Base-by-base conservation (phyloP, 2,329 filamentous ascomycete genomes). In the Lecanicillium sp. region DNA sequence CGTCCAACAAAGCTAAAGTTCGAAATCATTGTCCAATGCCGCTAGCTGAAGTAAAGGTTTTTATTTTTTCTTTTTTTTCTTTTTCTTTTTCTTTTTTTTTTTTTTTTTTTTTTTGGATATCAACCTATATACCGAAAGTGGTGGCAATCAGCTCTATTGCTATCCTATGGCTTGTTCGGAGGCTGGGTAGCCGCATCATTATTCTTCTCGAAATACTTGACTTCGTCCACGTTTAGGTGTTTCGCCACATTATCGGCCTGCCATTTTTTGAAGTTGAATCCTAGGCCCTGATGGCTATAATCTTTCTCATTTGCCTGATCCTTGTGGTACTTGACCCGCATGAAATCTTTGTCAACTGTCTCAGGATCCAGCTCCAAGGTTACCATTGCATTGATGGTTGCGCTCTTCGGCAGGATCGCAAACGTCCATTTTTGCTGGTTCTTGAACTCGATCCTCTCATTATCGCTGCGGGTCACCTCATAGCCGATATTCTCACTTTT, bases 281-380 rank as follows among this genome's bases (percentile, higher is more conserved):
- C 75, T 1, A 77, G 30, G 0, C 76, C 75, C 52, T 79, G 69
- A 49, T 79, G 77, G 10, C 66, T 71, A 52, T 78, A 79, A 51
- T 80, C 77, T 58, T 79, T 77, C 42, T 79, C 73, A 42, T 79
- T 79, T 15, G 75, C 76, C 63, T 79, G 75, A 51, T 81, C 77
- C 58, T 80, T 80, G 59, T 81, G 76, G 46, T 79, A 78, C 58
- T 78, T 80, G 43, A 79, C 69, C 41, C 70, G 67, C 49, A n/a
- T n/a, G n/a, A n/a, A n/a, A n/a, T 79, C 73, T 2, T 5, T 7
- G 35, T 79, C 72, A 14, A 69, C 62, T 0, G 68, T 76, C 2
- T 65, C 72, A 1, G 74, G 75, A 50, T 78, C 75, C 7, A 81
- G 62, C 8, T 68, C 72, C 49, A 81, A 57, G 19, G 69, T 73